Percentiles rank a stretch among this genome's conserved stretches.
Evolutionary conservation across 2,329 filamentous ascomycete genomes (phyloP).

Genomic region (Botrytis medusae): DNA sequence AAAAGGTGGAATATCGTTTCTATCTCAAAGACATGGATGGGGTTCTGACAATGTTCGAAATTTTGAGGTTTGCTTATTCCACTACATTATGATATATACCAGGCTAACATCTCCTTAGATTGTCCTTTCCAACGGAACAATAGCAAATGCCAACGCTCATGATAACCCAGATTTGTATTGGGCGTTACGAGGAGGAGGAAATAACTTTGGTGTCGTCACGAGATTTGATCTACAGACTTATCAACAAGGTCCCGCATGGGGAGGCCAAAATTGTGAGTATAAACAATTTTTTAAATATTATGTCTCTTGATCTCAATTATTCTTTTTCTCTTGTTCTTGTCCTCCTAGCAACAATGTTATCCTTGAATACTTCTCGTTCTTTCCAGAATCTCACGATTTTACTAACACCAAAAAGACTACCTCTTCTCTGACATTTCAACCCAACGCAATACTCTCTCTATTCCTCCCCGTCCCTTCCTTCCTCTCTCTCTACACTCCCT

Average conservation of each 20-base stretch:
- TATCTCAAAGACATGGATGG: neutral
- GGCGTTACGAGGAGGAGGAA: neutral
- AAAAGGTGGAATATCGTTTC: neutral
- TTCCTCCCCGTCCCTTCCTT: neutral
- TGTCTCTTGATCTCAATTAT: neutral
- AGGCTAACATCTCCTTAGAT: neutral
- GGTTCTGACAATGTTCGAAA: neutral
- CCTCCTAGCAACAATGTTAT: neutral
- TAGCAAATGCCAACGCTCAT: neutral
- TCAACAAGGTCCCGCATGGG: neutral
- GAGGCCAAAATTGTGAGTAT: neutral
- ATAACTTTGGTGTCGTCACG: neutral
- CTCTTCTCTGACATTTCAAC: neutral
- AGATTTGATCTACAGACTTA: neutral
- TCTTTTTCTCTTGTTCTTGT: neutral
- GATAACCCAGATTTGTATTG: neutral
- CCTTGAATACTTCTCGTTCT: neutral
- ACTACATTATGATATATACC: neutral
- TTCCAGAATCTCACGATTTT: neutral
- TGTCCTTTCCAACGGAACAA: neutral
- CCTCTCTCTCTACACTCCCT: neutral
- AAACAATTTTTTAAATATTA: neutral
- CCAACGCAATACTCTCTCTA: neutral
- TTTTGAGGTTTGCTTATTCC: neutral
- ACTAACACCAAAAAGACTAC: neutral